phyloP scores from a whole-genome alignment of 2,329 filamentous ascomycete genomes.

The Celoporthe dispersa region DNA sequence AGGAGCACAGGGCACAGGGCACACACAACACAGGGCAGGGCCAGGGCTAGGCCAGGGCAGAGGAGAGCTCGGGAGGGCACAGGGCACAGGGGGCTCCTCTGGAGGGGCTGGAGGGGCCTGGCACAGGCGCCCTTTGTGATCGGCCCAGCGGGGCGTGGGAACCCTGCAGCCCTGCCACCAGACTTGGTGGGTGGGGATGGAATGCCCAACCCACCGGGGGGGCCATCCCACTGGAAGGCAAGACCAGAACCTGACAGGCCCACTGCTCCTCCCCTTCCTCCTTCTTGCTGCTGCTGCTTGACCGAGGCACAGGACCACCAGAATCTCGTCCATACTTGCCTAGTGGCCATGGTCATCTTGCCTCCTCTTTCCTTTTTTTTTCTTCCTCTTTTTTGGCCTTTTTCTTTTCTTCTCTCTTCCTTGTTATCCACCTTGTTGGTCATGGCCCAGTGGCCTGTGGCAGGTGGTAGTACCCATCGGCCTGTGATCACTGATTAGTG shows the following conservation, averaged over 20 bases:
- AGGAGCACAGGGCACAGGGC: not conserved
- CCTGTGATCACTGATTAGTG: not conserved
- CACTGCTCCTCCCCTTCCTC: not conserved
- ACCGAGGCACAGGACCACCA: not conserved
- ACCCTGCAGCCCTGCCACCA: slow-evolving; percentile 12
- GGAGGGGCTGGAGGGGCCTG: not conserved
- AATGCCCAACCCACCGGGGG: too few relatives aligned
- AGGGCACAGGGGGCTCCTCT: not conserved
- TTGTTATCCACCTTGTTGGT: not conserved
- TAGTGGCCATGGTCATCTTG: not conserved
- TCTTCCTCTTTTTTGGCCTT: not conserved
- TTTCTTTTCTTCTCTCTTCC: not conserved
- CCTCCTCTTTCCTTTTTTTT: not conserved
- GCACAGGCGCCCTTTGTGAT: slow-evolving; percentile 3
- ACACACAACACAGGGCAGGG: not conserved
- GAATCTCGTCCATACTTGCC: not conserved
- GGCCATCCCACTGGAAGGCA: too few relatives aligned
- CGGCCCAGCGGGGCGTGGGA: slow-evolving; percentile 17
- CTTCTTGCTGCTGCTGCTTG: not conserved
- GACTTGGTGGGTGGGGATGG: not conserved
- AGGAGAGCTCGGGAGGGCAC: not conserved
- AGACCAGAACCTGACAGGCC: not conserved
- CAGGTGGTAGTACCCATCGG: not conserved
- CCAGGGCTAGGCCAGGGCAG: not conserved
- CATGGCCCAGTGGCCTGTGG: not conserved